These are phyloP conservation scores for Cladosporium halotolerans DNA, from an alignment of 2,329 filamentous ascomycete species.

Conservation along the genomic window DNA sequence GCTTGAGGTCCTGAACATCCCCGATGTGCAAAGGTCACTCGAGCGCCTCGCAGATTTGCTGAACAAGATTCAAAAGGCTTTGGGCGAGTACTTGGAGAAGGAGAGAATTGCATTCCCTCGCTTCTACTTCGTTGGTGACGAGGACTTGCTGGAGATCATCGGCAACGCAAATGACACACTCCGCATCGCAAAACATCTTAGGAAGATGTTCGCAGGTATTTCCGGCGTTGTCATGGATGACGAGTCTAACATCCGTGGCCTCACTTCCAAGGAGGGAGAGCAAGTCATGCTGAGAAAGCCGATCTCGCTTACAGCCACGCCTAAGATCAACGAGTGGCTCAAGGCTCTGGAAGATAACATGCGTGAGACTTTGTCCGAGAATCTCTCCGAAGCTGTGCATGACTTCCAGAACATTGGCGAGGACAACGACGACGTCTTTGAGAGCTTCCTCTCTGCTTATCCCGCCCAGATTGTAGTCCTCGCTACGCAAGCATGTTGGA, in stretches of 20 bases:
- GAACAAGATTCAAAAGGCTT: constrained; percentile 98
- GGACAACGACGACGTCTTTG: constrained; percentile 65
- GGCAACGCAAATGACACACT: constrained; percentile 97
- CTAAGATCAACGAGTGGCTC: constrained; percentile 99
- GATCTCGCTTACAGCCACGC: constrained; percentile 86
- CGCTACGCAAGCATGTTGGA: constrained; percentile 91
- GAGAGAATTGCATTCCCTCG: constrained; percentile 95
- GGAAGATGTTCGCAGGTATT: constrained; percentile 99
- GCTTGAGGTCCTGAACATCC: constrained; percentile 90
- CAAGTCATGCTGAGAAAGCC: constrained; percentile 80
- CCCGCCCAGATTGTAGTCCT: constrained; percentile 95
- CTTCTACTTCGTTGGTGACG: constrained; percentile 99
- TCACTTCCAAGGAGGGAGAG: constrained; percentile 94
- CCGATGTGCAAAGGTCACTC: constrained; percentile 89
- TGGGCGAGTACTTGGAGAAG: constrained; percentile 96
- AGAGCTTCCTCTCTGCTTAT: constrained; percentile 73
- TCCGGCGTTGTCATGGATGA: constrained; percentile 88
- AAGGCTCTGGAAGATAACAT: constrained; percentile 84
- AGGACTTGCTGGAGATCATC: constrained; percentile 97
- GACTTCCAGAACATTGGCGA: constrained; percentile 66
- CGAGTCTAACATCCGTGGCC: constrained; percentile 79
- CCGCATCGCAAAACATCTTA: constrained; percentile 96
- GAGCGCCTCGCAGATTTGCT: constrained; percentile 93
- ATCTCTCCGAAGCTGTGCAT: constrained; percentile 78
- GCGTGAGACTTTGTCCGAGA: constrained; percentile 87